Base-by-base conservation (phyloP, 2,329 filamentous ascomycete genomes). In the Scleromitrula shiraiana region DNA sequence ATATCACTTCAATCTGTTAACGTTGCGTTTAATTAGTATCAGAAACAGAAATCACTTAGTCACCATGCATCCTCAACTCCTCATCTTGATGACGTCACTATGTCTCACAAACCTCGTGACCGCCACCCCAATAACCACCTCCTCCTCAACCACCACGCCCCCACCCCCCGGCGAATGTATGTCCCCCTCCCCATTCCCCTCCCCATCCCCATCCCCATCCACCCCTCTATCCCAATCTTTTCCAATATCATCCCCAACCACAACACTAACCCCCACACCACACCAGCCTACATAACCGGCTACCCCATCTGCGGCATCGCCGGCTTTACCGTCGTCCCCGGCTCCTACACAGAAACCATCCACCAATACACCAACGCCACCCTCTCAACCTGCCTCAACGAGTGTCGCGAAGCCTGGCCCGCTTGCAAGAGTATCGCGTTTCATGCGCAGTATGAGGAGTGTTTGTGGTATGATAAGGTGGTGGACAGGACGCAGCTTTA, bases 141-240 rank as follows among this genome's bases (percentile, higher is more conserved):
- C 35, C 2, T 26, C 43, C 4, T 23, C 29, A 20, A 27, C 40
- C 2, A 22, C 30, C 9, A 40, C 35, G 2, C 35, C 43, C 4
- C 43, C 43, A 3, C 43, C 43, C 14, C 29, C 44, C n/a, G 44
- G 44, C 24, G 27, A 41, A 20, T 33, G 36, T 47, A 47, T 26
- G 22, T 5, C 10, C 4, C 14, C 4, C 14, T 10, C 10, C 17
- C n/a, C n/a, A n/a, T 3, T 5, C 5, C 15, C n/a, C 12, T 3
- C 6, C 4, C 4, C 8, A n/a, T 32, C 15, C 6, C 15, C 2
- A 5, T 7, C 5, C 4, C 6, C 8, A 12, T 5, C 3, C 8
- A 7, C 5, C 7, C 9, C 2, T 10, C 3, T 7, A 9, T 12
- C n/a, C 35, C 19, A 37, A 7, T 20, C 8, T 14, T 4, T 5